Percentiles rank a stretch among this genome's conserved stretches.
These are phyloP conservation scores for Aspergillus novofumigatus DNA, from an alignment of 2,329 filamentous ascomycete genomes.

Conservation along the genomic window DNA sequence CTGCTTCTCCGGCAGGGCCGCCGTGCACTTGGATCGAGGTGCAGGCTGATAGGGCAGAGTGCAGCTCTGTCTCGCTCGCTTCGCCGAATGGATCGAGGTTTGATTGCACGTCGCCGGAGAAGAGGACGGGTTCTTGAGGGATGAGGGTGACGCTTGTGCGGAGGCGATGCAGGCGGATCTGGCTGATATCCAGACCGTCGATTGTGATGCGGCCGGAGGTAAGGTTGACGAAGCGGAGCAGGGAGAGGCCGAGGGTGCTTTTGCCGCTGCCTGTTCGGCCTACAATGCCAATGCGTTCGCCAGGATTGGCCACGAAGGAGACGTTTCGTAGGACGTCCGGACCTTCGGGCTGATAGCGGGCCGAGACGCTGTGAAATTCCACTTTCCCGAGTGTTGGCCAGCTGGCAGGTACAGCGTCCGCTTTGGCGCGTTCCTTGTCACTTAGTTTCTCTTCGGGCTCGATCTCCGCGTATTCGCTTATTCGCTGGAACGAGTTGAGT, in stretches of 20 bases:
- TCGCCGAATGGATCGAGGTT: conserved; percentile 58
- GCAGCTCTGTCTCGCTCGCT: conserved; percentile 47
- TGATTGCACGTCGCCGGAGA: conserved; percentile 54
- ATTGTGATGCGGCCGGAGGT: conserved; percentile 50
- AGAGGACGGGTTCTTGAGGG: conserved; percentile 57
- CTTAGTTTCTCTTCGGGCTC: conserved; percentile 19
- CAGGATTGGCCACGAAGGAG: conserved; percentile 19
- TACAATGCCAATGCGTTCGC: conserved; percentile 25
- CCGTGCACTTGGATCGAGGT: conserved; percentile 30
- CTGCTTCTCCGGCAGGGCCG: conserved; percentile 14
- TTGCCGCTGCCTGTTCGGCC: conserved; percentile 33
- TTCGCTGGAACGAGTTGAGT: conserved; percentile 40
- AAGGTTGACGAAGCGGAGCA: conserved; percentile 52
- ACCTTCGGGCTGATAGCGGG: conserved; percentile 18
- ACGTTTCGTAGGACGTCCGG: conserved; percentile 21
- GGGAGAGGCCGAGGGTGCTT: conserved; percentile 47
- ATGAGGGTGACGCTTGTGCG: conserved; percentile 56
- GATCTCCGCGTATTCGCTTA: conserved; percentile 22
- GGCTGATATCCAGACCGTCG: conserved; percentile 55
- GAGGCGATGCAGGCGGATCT: conserved; percentile 48
- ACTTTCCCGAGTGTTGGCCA: conserved; percentile 23
- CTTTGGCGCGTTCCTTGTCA: conserved; percentile 5
- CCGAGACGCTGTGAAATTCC: conserved; percentile 22
- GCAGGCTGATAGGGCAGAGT: conserved; percentile 23
- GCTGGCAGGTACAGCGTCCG: conserved; percentile 14